Conservation (phyloP, 768 basidiomycete genomes). For the Mrakia frigida region DNA sequence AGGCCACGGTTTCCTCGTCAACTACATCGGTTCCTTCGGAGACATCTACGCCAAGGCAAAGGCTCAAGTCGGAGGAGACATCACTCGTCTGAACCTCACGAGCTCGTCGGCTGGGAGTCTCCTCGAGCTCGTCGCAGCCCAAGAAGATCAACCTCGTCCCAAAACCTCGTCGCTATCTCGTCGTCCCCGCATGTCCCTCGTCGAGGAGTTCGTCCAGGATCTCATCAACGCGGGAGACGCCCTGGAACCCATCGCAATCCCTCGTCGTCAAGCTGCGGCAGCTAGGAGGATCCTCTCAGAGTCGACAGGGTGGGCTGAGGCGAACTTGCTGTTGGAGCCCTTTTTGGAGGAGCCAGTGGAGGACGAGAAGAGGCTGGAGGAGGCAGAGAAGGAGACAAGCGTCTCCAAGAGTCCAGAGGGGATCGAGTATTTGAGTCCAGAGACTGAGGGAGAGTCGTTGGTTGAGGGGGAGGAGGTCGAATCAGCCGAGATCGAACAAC, state of each 20-base stretch:
- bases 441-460: background rate
- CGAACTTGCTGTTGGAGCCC: background rate
- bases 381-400: background rate
- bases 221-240: conserved; percentile 2
- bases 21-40: background rate
- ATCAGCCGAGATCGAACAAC: background rate
- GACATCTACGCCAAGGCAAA: background rate
- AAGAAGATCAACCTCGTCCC: background rate
- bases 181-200: background rate
- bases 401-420: background rate
- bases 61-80: background rate
- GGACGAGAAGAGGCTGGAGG: no score
- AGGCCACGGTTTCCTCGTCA: background rate
- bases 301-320: background rate
- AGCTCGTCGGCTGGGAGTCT: background rate
- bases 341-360: background rate
- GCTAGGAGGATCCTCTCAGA: background rate
- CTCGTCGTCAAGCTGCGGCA: background rate
- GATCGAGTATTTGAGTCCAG: background rate
- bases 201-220: conserved; percentile 8
- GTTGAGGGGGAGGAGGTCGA: background rate
- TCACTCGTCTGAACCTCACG: background rate
- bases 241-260: background rate
- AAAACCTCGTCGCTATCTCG: background rate
- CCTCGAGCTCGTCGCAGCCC: background rate